Percentiles rank a stretch among this genome's conserved stretches.
These are phyloP conservation scores for Russula sp. DNA, from an alignment of 768 basidiomycete species.

Conservation along the genomic window DNA sequence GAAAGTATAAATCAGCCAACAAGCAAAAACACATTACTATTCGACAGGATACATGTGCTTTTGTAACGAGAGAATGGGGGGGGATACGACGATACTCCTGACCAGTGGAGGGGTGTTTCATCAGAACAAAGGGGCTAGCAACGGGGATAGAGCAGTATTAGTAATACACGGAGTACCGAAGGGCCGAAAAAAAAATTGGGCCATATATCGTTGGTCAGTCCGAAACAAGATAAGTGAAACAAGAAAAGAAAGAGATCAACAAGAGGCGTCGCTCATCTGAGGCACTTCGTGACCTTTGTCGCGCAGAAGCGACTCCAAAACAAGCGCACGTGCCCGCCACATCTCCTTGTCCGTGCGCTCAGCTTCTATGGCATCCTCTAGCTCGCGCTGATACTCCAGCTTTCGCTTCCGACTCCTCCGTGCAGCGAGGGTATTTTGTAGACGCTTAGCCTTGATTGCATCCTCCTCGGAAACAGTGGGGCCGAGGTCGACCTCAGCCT, in stretches of 20 bases:
- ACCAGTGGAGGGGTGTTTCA: constrained; percentile 36
- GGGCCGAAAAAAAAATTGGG: constrained; percentile 26
- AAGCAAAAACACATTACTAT: constrained; percentile 16
- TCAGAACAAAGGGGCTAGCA: constrained; percentile 25
- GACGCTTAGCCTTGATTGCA: constrained; percentile 70
- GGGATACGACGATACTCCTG: constrained; percentile 51
- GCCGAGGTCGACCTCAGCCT: constrained; percentile 36
- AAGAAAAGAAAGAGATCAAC: background rate
- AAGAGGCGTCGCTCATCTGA: constrained; percentile 31
- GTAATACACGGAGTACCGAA: constrained; percentile 39
- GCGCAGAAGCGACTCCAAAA: constrained; percentile 43
- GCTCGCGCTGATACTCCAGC: constrained; percentile 54
- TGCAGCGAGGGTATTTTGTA: constrained; percentile 81
- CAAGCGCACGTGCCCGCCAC: constrained; percentile 51
- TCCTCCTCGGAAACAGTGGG: constrained; percentile 49
- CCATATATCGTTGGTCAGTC: constrained; percentile 21
- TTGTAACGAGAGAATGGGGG: constrained; percentile 16
- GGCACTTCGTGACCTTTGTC: constrained; percentile 54
- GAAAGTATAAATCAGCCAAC: constrained; percentile 7
- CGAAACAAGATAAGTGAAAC: background rate
- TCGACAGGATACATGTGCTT: constrained; percentile 1
- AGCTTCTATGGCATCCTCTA: constrained; percentile 50
- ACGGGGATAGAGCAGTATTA: constrained; percentile 6
- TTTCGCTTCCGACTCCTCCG: constrained; percentile 72
- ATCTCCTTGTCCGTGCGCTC: constrained; percentile 52